Base-by-base conservation (phyloP, 164 flowering plant species). In the Vitis riparia region DNA sequence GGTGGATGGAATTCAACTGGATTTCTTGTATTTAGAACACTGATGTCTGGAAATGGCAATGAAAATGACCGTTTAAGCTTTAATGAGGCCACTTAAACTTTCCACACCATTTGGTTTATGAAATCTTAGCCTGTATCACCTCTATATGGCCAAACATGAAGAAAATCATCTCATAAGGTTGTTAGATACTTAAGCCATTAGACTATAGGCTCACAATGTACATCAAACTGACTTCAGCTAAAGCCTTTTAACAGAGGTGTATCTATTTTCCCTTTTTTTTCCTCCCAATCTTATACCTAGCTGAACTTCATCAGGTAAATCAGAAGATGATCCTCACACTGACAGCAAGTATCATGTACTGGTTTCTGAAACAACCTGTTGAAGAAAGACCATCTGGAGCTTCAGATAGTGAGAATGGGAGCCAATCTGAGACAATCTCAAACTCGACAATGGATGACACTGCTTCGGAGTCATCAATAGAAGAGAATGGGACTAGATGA, bases 311-410 rank as follows among this genome's bases (percentile, higher is more conserved):
- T 53, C 87, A 93, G 98, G 97, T 93, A 65, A 93, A 93, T 71
- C 97, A 87, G 73, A 93, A 91, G 85, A 93, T 93, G 98, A 88
- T 93, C 62, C 93, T 90, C 8, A 93, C 95, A 2, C 71, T 93
- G 77, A 88, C 93, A 30, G 98, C 98, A 59, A 93, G 96, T 70
- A 87, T 93, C 13, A 91, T 86, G 93, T 88, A 90, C 64, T 91
- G 98, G 98, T 81, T 69, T 82, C 73, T 90, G 83, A 88, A 87
- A 77, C 87, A 89, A 78, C 88, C 91, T 0, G 73, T 56, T 63
- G 93, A 89, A 71, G 95, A 89, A 16, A 86, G 82, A 66, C 77
- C 83, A 15, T 73, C 81, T 55, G 81, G 72, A 9, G 75, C 80
- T 63, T 86, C 94, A 16, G 98, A 91, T 62, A 89, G 87, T 52